Evolutionary conservation across 73 alveolate genomes (phyloP), one percentile per base, ranked within the genome.

Genomic region (Paramecium sexaurelia): DNA sequence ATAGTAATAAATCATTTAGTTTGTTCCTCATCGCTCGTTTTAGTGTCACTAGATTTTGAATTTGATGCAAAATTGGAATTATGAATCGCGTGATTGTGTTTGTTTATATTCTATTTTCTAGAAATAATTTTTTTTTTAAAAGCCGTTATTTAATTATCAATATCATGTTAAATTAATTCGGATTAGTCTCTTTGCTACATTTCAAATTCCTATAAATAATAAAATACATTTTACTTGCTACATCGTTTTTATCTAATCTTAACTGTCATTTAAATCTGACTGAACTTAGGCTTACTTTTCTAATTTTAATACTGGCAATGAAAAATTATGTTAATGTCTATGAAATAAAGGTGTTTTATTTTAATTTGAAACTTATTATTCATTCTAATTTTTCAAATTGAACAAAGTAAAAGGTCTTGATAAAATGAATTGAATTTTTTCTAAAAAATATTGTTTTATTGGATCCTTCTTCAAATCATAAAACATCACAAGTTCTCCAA

Each of bases 401-500:
- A 51, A 61, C 19, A 71, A 7, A 2, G 86, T 71, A 71, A 20
- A 32, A 2, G 86, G 86, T 17, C 56, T 71, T 0, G 86, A 71
- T 15, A 71, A 61, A 19, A 71, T 71, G 29, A 27, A 37, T 71
- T 71, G 36, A 57, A 71, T 71, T 71, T 71, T 71, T 35, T 71
- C 56, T 27, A 71, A 8, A 20, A 71, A 71, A 71, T 71, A 71
- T 27, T 27, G 17, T 71, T 71, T 71, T 1, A 71, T 71, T 33
- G 51, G 86, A 32, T 71, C 86, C 43, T 71, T 71, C 26, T 71
- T 71, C 17, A 71, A 71, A 71, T 71, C 86, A 71, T 71, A 71
- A 71, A 27, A 40, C 56, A 27, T 22, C 22, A 71, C 56, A 33
- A 71, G 56, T 19, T 71, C 83, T 11, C 83, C 83, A 13, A 61